Base-by-base conservation (phyloP, 805 yeast species). In the Wickerhamomyces rabaulensis region DNA sequence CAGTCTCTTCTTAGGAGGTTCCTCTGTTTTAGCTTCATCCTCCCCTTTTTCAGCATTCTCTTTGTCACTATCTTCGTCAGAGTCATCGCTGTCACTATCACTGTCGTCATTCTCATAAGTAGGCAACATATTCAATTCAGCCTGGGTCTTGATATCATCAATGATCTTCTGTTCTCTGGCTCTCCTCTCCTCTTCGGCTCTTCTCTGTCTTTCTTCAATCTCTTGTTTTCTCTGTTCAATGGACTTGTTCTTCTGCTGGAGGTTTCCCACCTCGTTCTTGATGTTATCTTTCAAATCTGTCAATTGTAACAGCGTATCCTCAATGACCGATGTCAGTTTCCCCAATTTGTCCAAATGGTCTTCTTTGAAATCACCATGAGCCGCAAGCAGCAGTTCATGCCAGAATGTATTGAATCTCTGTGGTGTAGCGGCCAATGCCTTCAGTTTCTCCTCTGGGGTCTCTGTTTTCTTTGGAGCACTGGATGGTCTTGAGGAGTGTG, bases 361-460 rank as follows among this genome's bases (percentile, higher is more conserved):
- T 16, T 43, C 51, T 10, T 52, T 43, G 43, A 45, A 51, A 8
- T 51, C 15, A 6, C 59, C 60, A 40, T 51, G 51, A 8, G 54
- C 46, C 22, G 43, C 42, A 12, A 54, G 33, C 15, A 60, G 38
- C 17, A 52, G 9, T 39, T 54, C 53, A 29, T 60, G 62, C 33
- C 52, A 58, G 31, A 51, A 45, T 20, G 48, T 49, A 36, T 57
- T 53, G 41, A 53, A 58, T 39, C 43, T 52, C 12, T 43, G 50
- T 4, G 44, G 52, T 26, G 42, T 47, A 5, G 46, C 23, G 6
- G 46, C 40, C 19, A 53, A 39, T 4, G 48, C 37, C 17, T 41
- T 44, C 13, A 52, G 20, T 23, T 49, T 52, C 19, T 52, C 57
- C 21, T 50, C 54, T 29, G 43, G 26, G 5, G 42, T 36, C 17